Conservation (phyloP, 768 basidiomycete species). For the Russula lepida region DNA sequence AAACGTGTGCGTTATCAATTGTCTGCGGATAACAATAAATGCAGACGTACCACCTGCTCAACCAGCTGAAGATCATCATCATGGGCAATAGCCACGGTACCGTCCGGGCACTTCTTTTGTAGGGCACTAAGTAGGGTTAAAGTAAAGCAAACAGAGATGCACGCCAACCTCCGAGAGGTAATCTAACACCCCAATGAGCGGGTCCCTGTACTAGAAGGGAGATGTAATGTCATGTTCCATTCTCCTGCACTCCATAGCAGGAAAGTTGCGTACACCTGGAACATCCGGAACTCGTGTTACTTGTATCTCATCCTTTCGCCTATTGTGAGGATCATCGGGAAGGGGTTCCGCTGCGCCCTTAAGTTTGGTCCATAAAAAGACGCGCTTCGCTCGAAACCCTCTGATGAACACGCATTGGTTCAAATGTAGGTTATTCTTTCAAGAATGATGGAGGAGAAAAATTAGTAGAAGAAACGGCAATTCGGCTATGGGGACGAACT, state of each 20-base stretch:
- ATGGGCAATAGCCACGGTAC: conserved; percentile 6
- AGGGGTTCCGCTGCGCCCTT: conserved; percentile 1
- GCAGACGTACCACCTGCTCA: conserved; percentile 8
- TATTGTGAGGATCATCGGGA: conserved; percentile 1
- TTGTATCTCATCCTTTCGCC: background rate
- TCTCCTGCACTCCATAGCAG: background rate
- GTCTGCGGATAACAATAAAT: background rate
- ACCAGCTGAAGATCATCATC: conserved; percentile 7
- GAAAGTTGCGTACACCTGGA: background rate
- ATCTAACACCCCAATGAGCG: conserved; percentile 7
- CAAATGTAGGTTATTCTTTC: background rate
- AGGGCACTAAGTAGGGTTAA: background rate
- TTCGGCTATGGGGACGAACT: background rate
- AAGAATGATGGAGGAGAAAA: background rate
- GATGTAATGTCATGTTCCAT: background rate
- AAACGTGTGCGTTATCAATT: background rate
- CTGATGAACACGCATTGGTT: conserved; percentile 12
- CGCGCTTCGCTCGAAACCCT: conserved; percentile 9
- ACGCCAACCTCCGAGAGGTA: conserved; percentile 11
- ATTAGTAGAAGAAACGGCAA: background rate
- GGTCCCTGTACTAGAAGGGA: conserved; percentile 6
- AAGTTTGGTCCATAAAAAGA: background rate
- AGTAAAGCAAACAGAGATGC: background rate
- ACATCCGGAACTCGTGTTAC: background rate
- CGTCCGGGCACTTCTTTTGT: conserved; percentile 8